Evolutionary conservation across 2,329 filamentous ascomycete genomes (phyloP).

Genomic region (Ophiocordyceps australis): DNA sequence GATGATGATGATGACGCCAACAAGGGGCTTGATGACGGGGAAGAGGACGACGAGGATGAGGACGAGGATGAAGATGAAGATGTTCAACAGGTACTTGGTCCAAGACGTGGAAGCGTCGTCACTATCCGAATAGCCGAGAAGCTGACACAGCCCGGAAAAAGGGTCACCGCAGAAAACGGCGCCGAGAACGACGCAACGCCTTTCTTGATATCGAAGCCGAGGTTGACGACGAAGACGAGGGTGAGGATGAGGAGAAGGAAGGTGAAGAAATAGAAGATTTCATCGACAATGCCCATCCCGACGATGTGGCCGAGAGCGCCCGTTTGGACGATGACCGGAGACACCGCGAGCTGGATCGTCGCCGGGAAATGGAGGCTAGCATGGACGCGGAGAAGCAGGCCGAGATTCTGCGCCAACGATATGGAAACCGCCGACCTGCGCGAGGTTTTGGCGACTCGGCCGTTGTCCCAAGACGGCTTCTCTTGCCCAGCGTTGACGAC

Average conservation of each 20-base stretch:
- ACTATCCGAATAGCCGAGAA: neutral
- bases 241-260: slow-evolving; percentile 78
- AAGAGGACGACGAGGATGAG: slow-evolving; percentile 35
- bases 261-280: slow-evolving; percentile 68
- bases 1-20: slow-evolving; percentile 26
- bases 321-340: slow-evolving; percentile 76
- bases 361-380: slow-evolving; percentile 70
- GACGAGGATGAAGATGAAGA: slow-evolving; percentile 49
- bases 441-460: slow-evolving; percentile 50
- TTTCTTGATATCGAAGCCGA: slow-evolving; percentile 98
- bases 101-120: slow-evolving; percentile 1
- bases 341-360: slow-evolving; percentile 85
- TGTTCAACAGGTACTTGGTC: slow-evolving; percentile 41
- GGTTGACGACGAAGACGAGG: slow-evolving; percentile 86
- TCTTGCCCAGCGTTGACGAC: slow-evolving; percentile 86
- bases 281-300: slow-evolving; percentile 77
- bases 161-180: slow-evolving; percentile 64
- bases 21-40: slow-evolving; percentile 16
- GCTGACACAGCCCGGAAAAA: slow-evolving; percentile 14
- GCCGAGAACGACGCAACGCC: slow-evolving; percentile 55
- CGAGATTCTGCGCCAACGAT: slow-evolving; percentile 69
- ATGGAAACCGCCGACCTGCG: slow-evolving; percentile 57
- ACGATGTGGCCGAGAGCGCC: slow-evolving; percentile 67
- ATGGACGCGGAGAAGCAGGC: slow-evolving; percentile 91
- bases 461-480: slow-evolving; percentile 66